Evolutionary conservation across 139 green algal genomes (phyloP), one percentile per base, ranked within the genome.

Genomic region (Pycnococcus provasolii): DNA sequence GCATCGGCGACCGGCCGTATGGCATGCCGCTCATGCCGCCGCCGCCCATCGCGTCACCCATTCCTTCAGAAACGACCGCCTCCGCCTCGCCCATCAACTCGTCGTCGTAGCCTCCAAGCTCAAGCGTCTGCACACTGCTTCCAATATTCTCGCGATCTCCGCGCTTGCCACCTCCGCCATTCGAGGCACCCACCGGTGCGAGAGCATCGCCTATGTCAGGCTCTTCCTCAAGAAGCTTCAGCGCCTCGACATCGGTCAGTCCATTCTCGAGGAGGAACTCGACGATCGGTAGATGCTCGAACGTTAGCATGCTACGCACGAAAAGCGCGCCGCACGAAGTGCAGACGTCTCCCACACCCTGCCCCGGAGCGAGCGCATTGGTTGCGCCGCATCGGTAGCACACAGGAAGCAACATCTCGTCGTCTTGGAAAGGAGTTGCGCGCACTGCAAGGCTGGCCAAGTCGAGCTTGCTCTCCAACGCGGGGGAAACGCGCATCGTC

Each of bases 241-340:
- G 9, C 13, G 82, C 83, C 70, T 89, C 79, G 2, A 60, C 68
- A 54, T 88, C 79, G 37, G 50, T 77, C 70, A 92, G 86, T 65
- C 76, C 81, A 1, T 51, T 39, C 52, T 84, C 82, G 39, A 91
- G 72, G 60, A 86, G 73, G 72, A 94, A 91, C 83, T 90, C 80
- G 4, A 93, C 79, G 45, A 90, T 59, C 0, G 87, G 87, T 60
- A 94, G 75, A 66, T 81, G 77, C 70, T 94, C 86, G 65, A 91
- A 94, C 0, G 87, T 94, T 5, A 90, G 55, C 63, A 89, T 90
- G 42, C 81, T 89, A n/a, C 82, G 74, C 42, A 87, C 70, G 75
- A 90, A 87, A 39, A 73, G 55, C 3, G 77, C 71, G 1, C 80
- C 81, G 68, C 87, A 94, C 57, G 76, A 84, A 60, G 81, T 79